Base-by-base conservation (phyloP, 805 yeast species). In the Torulaspora maleeae region DNA sequence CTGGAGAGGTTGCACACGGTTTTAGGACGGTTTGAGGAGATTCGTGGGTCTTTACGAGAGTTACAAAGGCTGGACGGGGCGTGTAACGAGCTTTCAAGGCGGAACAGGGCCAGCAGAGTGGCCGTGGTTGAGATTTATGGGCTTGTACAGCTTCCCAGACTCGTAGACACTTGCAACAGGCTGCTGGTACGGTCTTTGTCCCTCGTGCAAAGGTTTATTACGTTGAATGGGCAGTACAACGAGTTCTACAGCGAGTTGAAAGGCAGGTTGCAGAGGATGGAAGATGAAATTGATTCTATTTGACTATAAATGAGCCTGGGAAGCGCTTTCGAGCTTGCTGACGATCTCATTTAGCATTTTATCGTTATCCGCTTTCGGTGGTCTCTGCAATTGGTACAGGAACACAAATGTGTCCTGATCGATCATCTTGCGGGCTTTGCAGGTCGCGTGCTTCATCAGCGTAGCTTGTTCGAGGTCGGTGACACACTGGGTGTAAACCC, bases 361-460 rank as follows among this genome's bases (percentile, higher is more conserved):
- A 7, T 44, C 48, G 12, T 38, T 38, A 25, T 38, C 43, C 11
- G 37, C 27, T 19, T 41, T 15, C 11, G 44, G 39, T 3, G 43
- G 41, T 24, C 39, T 38, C 33, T 50, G 48, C 27, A 22, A 24
- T 27, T 48, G 40, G 36, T 54, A 58, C 44, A 58, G 28, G 43
- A 51, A 60, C 7, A 59, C 15, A 38, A 51, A 55, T 13, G 58
- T 53, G 32, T 54, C 49, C 10, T 50, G 43, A 22, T 52, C 58
- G 13, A 58, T 44, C 61, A 56, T 54, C 27, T 42, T 54, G 25
- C 51, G 52, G 24, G 38, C 37, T 12, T 53, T 41, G 39, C 63
- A 57, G n/a, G 38, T 48, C 17, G 55, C 49, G 24, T 45, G 43
- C 19, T 37, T 37, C 19, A 51, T 38, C 29, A 37, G 45, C 4